Base-by-base conservation (phyloP, 306 rosid species). In the Rosa multiflora region DNA sequence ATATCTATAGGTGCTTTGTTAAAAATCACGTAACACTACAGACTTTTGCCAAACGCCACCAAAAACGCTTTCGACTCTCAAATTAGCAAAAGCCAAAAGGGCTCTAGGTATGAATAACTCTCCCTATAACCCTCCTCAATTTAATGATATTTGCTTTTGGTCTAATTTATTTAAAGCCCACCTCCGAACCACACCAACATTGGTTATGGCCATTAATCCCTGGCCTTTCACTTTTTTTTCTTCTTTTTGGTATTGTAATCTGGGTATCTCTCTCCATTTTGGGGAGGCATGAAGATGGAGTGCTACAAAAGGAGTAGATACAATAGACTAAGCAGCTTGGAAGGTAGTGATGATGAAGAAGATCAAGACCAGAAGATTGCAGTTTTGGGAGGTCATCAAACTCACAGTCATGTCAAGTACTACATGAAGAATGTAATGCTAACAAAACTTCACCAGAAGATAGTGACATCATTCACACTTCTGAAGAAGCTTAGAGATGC, bases 401-500 rank as follows among this genome's bases (percentile, higher is more conserved):
- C 14, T 39, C 53, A 59, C 67, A 72, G 53, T 14, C 23, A 61
- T 48, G 52, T 46, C 6, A 73, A 63, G 74, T 42, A 49, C 67
- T 40, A 51, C 56, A 64, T 63, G 73, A 71, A 70, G 77, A 11
- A 44, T 3, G 18, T 32, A 35, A 26, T 47, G 71, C n/a, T 61
- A 7, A 44, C 72, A 37, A 71, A 32, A 46, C n/a, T 71, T 23
- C 59, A 79, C 56, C 82, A 42, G 48, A 80, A 63, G 74, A 73
- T 73, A 51, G 18, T 40, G 68, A 63, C 74, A 59, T 51, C 78
- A 8, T 73, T 72, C 32, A 26, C 55, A 71, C 35, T 23, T 1
- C 35, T 73, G 62, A 76, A 64, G 20, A 51, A 64, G 56, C 18
- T 63, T 37, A 44, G 83, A 52, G 78, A 80, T 53, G 78, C 46